A percentile compares a stretch with the other conserved stretches of the same genome.
These are phyloP conservation scores for Apophysomyces sp. DNA, from an alignment of 371 early-diverging fungal species.

Conservation along the genomic window DNA sequence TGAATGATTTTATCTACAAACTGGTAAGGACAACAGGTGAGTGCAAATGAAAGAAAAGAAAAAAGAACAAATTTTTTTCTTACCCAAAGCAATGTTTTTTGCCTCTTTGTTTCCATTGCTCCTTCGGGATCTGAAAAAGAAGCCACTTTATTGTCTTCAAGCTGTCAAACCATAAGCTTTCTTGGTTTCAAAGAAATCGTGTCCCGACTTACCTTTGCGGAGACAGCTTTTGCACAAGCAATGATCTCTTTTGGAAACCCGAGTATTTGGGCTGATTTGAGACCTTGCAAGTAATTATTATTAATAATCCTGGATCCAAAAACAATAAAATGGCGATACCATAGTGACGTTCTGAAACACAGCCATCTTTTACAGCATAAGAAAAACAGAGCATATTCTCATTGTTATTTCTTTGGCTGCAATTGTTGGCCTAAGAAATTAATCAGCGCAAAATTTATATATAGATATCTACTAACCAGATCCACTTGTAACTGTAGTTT, in stretches of 20 bases:
- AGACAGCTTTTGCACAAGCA: slow-evolving; percentile 33
- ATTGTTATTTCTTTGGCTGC: neutral
- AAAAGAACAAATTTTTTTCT: neutral
- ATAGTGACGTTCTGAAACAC: slow-evolving; percentile 35
- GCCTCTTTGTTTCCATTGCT: neutral
- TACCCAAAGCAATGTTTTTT: slow-evolving; percentile 32
- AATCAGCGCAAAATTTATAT: neutral
- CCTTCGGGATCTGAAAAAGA: neutral
- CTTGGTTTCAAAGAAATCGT: neutral
- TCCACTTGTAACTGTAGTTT: slow-evolving; percentile 63
- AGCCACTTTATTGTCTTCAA: neutral
- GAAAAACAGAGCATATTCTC: slow-evolving; percentile 38
- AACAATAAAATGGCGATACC: slow-evolving; percentile 17
- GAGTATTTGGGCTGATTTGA: slow-evolving; percentile 51
- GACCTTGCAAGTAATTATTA: slow-evolving; percentile 19
- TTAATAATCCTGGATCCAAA: neutral
- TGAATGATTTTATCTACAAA: slow-evolving; percentile 42
- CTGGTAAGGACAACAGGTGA: slow-evolving; percentile 2
- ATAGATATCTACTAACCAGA: slow-evolving; percentile 14
- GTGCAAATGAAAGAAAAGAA: neutral
- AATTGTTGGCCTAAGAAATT: slow-evolving; percentile 6
- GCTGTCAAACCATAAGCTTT: neutral
- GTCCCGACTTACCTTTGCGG: slow-evolving; percentile 17
- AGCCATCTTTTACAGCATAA: slow-evolving; percentile 49
- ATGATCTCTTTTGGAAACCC: slow-evolving; percentile 38